Evolutionary conservation across 108 stramenopile genomes (phyloP), one percentile per base, ranked within the genome.

Genomic region (Nitzschia sp.): DNA sequence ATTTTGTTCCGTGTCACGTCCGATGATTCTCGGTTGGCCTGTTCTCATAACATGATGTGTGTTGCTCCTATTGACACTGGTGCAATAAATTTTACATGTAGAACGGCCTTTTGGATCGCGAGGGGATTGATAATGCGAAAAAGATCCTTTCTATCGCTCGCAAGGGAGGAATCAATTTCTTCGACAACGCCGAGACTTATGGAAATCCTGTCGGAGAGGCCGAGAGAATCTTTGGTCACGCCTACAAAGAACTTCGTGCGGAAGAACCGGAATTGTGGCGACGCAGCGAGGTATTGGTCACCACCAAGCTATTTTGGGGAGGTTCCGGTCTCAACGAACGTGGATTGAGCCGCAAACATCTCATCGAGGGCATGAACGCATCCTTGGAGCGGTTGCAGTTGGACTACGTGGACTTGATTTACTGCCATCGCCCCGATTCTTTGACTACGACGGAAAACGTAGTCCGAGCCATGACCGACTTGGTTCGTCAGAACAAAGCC

Each of bases 301-400:
- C 79, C 30, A 80, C 79, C 28, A 80, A 80, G 69, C 16, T 80
- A 4, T 78, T 73, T 28, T 78, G 77, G 77, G 77, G 77, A 44
- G 77, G 66, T 0, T 31, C 69, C 17, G 77, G 77, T 48, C 36
- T 34, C 19, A 78, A 78, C 44, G 77, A 78, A 31, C 66, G 63
- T 33, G 77, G 77, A 45, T 65, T 78, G 25, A 66, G 63, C 25
- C 53, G 77, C 17, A 78, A 78, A 58, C 77, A 78, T 53, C 67
- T 78, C 46, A 67, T 57, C 21, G 77, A 78, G 60, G 77, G 77
- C 16, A 69, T 73, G 33, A 57, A 67, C 26, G 58, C 30, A 13
- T 78, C 71, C 0, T 68, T 78, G 46, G 38, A 73, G 59, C 66
- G 77, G 2, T 54, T 78, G 26, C 65, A 78, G 57, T 33, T 78